These are phyloP conservation scores for Endocladia muricata DNA, from an alignment of 31 red algal species.

Conservation along the genomic window DNA sequence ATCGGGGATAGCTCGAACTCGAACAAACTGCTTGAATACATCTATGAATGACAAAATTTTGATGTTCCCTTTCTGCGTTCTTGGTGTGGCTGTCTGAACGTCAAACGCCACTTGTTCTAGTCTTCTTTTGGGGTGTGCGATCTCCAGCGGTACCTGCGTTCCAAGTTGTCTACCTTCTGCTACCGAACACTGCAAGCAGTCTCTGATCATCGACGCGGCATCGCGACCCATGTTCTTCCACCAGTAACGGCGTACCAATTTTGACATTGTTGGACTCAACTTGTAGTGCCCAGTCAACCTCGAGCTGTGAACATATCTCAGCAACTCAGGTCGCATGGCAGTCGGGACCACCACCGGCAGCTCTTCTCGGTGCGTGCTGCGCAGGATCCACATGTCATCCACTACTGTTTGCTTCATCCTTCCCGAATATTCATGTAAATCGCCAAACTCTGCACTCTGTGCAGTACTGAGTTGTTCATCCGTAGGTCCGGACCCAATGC, in stretches of 20 bases:
- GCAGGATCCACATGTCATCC: background rate
- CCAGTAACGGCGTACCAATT: background rate
- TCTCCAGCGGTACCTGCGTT: background rate
- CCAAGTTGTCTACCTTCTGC: background rate
- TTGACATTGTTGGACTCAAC: background rate
- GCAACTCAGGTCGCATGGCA: background rate
- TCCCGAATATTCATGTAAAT: background rate
- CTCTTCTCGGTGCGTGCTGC: background rate
- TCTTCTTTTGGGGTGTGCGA: background rate
- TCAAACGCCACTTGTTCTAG: background rate
- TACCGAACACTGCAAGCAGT: background rate
- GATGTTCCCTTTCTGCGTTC: background rate
- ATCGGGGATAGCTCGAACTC: no score
- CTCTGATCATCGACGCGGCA: background rate
- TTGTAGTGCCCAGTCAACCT: background rate
- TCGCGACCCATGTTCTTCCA: background rate
- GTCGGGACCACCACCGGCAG: constrained; percentile 5
- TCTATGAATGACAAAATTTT: background rate
- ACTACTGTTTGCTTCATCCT: background rate
- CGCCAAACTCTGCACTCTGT: background rate
- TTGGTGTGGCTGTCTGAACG: background rate
- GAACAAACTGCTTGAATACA: background rate
- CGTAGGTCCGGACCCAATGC: background rate
- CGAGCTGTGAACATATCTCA: background rate
- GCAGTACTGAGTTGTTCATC: background rate